Conservation (phyloP, 768 basidiomycete genomes). For the Leccinum incarnatum region DNA sequence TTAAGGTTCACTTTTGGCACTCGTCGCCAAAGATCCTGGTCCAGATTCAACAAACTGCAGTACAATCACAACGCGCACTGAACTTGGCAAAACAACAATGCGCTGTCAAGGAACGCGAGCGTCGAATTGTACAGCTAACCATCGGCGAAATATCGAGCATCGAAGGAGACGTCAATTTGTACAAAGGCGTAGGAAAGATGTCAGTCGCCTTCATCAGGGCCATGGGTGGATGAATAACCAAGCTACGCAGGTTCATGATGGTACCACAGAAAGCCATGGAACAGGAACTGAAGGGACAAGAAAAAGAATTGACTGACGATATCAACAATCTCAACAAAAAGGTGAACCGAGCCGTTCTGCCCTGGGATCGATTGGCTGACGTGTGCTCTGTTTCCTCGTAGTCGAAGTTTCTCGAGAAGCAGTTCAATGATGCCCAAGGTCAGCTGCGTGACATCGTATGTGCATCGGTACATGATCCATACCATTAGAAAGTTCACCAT, state of each 20-base stretch:
- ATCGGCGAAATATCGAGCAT: conserved; percentile 76
- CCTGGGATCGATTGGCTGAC: neutral
- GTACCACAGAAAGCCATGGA: conserved; percentile 81
- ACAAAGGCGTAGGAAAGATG: conserved; percentile 97
- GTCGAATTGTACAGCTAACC: conserved; percentile 85
- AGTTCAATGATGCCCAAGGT: conserved; percentile 84
- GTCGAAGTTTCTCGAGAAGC: conserved; percentile 92
- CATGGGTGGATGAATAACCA: neutral
- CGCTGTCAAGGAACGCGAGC: conserved; percentile 80
- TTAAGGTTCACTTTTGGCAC: conserved; percentile 16
- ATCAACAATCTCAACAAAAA: conserved; percentile 82
- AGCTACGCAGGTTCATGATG: conserved; percentile 75
- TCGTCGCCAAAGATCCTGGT: conserved; percentile 65
- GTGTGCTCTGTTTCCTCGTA: conserved; percentile 27
- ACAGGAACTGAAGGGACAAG: conserved; percentile 65
- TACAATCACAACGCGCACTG: conserved; percentile 80
- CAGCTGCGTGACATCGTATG: conserved; percentile 84
- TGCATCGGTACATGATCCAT: conserved; percentile 1
- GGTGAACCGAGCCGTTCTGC: conserved; percentile 38
- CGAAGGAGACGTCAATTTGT: conserved; percentile 73
- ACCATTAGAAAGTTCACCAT: conserved; percentile 5
- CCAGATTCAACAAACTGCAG: conserved; percentile 89
- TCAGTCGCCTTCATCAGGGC: conserved; percentile 29
- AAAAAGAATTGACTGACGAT: conserved; percentile 84
- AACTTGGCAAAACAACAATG: conserved; percentile 73